Conservation (phyloP, 1,139 yeast genomes). For the Sugiyamaella paludigena region DNA sequence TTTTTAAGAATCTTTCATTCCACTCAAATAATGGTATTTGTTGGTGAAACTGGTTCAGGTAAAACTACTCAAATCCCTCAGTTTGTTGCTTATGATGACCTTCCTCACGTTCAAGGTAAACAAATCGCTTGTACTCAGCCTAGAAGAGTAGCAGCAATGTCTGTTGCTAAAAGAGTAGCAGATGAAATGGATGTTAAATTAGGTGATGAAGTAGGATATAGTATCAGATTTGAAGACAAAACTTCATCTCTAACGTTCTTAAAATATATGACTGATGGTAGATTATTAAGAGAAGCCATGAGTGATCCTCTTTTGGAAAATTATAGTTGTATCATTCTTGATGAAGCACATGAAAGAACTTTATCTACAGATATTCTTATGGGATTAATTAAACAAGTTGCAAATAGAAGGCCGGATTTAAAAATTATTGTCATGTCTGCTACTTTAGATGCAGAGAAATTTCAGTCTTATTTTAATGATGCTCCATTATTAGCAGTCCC, state of each 20-base stretch:
- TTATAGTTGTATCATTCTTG: slow-evolving; percentile 88
- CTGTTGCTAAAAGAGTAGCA: slow-evolving; percentile 94
- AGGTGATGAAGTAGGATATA: slow-evolving; percentile 92
- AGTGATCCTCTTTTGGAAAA: slow-evolving; percentile 79
- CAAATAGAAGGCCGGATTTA: slow-evolving; percentile 76
- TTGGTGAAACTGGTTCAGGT: slow-evolving; percentile 99
- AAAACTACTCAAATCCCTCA: slow-evolving; percentile 97
- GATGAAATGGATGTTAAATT: slow-evolving; percentile 91
- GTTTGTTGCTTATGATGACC: slow-evolving; percentile 87
- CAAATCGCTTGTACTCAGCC: slow-evolving; percentile 97
- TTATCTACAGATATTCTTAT: slow-evolving; percentile 93
- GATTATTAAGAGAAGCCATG: slow-evolving; percentile 96
- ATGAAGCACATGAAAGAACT: slow-evolving; percentile 98
- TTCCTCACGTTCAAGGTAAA: slow-evolving; percentile 75
- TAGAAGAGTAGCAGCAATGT: slow-evolving; percentile 96
- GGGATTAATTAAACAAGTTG: slow-evolving; percentile 88
- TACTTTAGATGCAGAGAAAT: slow-evolving; percentile 94
- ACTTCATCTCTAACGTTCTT: slow-evolving; percentile 70
- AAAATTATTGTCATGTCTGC: slow-evolving; percentile 97
- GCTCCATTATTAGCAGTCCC: slow-evolving; percentile 97
- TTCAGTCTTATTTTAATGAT: slow-evolving; percentile 80
- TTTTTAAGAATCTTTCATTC: slow-evolving; percentile 78
- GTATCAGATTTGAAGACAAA: slow-evolving; percentile 89
- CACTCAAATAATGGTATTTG: slow-evolving; percentile 94
- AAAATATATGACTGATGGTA: slow-evolving; percentile 99